Conservation (phyloP, 805 yeast genomes). For the Maudiozyma turicensis region DNA sequence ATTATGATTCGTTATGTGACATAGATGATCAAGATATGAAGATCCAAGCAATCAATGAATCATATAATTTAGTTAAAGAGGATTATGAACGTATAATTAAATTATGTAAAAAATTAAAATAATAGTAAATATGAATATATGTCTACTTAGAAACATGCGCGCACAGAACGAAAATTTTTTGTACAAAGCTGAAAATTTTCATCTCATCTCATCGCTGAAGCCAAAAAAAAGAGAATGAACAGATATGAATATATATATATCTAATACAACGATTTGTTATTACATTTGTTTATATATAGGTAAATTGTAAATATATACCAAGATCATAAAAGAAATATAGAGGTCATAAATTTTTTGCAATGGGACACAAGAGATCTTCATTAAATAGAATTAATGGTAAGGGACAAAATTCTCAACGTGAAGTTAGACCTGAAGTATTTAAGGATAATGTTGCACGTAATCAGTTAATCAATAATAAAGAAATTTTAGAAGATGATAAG, state of each 20-base stretch:
- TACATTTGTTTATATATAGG: too few relatives aligned
- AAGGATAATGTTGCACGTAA: constrained; percentile 63
- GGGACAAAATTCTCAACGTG: constrained; percentile 27
- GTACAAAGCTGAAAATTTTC: background rate
- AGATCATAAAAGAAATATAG: background rate
- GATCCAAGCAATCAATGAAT: constrained; percentile 63
- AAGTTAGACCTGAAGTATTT: constrained; percentile 55
- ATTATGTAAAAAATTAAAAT: background rate
- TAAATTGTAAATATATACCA: background rate
- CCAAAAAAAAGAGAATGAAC: background rate
- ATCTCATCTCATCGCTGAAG: background rate
- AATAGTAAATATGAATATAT: background rate
- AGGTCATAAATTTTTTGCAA: background rate
- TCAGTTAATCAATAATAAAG: constrained; percentile 43
- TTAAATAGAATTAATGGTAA: background rate
- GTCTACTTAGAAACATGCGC: background rate
- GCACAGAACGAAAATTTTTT: background rate
- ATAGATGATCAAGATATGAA: constrained; percentile 56
- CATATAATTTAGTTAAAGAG: constrained; percentile 56
- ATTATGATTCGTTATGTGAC: constrained; percentile 64
- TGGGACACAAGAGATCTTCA: background rate
- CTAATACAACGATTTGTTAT: background rate
- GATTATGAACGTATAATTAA: constrained; percentile 53
- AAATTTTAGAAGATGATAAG: constrained; percentile 48
- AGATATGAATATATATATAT: background rate